Conservation (phyloP, 306 rosid genomes). For the Mucuna pruriens region DNA sequence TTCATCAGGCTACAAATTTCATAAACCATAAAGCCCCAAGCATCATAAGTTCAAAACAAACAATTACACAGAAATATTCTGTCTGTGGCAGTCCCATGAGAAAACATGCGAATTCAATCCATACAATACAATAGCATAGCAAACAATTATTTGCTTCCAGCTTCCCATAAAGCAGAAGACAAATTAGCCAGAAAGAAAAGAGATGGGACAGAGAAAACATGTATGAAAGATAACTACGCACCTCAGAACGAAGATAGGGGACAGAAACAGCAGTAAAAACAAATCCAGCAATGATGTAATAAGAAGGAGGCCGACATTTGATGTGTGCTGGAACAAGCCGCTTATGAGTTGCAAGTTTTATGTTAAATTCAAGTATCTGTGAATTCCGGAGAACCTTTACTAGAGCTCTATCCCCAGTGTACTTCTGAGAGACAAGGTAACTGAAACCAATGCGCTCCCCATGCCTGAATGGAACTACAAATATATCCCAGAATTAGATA, state of each 20-base stretch:
- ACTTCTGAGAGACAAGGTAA: slow-evolving; percentile 73
- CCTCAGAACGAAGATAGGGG: slow-evolving; percentile 93
- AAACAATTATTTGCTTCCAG: neutral
- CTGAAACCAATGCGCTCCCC: slow-evolving; percentile 95
- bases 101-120: neutral
- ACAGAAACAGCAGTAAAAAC: slow-evolving; percentile 78
- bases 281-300: slow-evolving; percentile 86
- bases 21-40: neutral
- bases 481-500: slow-evolving; percentile 30
- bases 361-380: slow-evolving; percentile 56
- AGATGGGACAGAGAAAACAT: neutral
- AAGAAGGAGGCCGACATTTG: slow-evolving; percentile 87
- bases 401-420: slow-evolving; percentile 62
- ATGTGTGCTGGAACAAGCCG: slow-evolving; percentile 80
- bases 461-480: slow-evolving; percentile 80
- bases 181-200: neutral
- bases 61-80: neutral
- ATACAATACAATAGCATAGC: neutral
- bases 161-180: neutral
- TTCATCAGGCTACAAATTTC: neutral
- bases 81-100: neutral
- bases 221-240: slow-evolving; percentile 35
- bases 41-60: neutral
- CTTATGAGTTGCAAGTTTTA: slow-evolving; percentile 71
- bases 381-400: slow-evolving; percentile 64